Evolutionary conservation across 768 basidiomycete genomes (phyloP).

Genomic region (Pisolithus marmoratus): DNA sequence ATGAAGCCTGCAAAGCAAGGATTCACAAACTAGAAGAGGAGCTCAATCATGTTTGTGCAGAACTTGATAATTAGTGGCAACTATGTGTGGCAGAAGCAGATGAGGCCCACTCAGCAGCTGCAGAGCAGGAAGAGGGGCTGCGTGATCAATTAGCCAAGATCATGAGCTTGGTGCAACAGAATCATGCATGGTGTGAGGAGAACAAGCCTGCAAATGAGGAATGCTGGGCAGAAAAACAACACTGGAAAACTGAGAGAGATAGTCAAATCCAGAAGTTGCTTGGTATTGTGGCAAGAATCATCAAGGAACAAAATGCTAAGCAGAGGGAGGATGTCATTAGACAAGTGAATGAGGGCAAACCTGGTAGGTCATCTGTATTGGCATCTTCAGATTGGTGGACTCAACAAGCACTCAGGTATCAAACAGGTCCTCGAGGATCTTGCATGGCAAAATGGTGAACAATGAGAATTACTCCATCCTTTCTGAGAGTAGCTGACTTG

Average conservation of each 20-base stretch:
- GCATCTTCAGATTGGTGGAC: constrained; percentile 5
- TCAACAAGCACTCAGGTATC: constrained; percentile 36
- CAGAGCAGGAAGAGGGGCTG: constrained; percentile 61
- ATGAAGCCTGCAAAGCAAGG: no score
- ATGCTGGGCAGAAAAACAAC: no score
- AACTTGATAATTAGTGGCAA: constrained; percentile 60
- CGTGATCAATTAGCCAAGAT: no score
- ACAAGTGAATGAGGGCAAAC: constrained; percentile 45
- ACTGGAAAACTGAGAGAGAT: constrained; percentile 60
- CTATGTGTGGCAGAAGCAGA: constrained; percentile 52
- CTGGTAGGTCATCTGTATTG: constrained; percentile 39
- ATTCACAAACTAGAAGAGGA: no score
- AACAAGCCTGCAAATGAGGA: no score
- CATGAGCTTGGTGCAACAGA: no score
- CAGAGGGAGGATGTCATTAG: constrained; percentile 48
- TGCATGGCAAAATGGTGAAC: constrained; percentile 52
- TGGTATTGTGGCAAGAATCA: constrained; percentile 55
- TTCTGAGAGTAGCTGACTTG: constrained; percentile 41
- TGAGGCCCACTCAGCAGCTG: constrained; percentile 55
- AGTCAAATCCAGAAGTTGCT: constrained; percentile 48
- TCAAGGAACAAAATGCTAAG: constrained; percentile 52
- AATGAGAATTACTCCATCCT: constrained; percentile 46
- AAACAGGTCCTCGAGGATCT: constrained; percentile 59
- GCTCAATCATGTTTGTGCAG: no score
- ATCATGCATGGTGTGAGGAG: no score